Evolutionary conservation across 2,329 filamentous ascomycete genomes (phyloP).

Genomic region (Nothophaeocryptopus gaeumannii): DNA sequence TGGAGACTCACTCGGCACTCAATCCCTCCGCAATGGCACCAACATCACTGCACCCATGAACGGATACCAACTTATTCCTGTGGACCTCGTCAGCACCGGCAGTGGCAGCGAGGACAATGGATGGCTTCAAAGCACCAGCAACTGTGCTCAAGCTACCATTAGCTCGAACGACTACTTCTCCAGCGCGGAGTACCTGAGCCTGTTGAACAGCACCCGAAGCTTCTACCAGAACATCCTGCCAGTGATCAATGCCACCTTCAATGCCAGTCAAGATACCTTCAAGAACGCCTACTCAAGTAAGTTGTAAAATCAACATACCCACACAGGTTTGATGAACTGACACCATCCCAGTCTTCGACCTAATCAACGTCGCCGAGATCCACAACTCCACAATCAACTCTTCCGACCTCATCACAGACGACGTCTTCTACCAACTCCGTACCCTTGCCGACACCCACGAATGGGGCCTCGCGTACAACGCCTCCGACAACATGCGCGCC

Average conservation of each 20-base stretch:
- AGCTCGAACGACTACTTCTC: constrained; percentile 60
- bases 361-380: constrained; percentile 61
- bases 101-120: constrained; percentile 56
- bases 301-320: constrained; percentile 30
- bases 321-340: constrained; percentile 1
- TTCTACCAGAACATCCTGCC: constrained; percentile 55
- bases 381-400: constrained; percentile 61
- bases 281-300: constrained; percentile 66
- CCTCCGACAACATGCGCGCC: constrained; percentile 47
- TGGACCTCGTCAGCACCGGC: constrained; percentile 64
- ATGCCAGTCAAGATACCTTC: constrained; percentile 49
- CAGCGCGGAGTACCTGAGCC: constrained; percentile 48
- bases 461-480: constrained; percentile 79
- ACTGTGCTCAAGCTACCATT: constrained; percentile 54
- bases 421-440: constrained; percentile 61
- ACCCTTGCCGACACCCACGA: constrained; percentile 77
- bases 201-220: constrained; percentile 49
- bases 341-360: constrained; percentile 51
- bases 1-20: constrained; percentile 49
- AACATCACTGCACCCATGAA: constrained; percentile 65
- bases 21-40: constrained; percentile 70
- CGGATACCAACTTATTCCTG: constrained; percentile 81
- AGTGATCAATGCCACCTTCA: constrained; percentile 53
- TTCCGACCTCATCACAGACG: constrained; percentile 57
- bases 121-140: constrained; percentile 59